phyloP scores from a whole-genome alignment of 2,329 filamentous ascomycete species.

The Trichoderma sp. region DNA sequence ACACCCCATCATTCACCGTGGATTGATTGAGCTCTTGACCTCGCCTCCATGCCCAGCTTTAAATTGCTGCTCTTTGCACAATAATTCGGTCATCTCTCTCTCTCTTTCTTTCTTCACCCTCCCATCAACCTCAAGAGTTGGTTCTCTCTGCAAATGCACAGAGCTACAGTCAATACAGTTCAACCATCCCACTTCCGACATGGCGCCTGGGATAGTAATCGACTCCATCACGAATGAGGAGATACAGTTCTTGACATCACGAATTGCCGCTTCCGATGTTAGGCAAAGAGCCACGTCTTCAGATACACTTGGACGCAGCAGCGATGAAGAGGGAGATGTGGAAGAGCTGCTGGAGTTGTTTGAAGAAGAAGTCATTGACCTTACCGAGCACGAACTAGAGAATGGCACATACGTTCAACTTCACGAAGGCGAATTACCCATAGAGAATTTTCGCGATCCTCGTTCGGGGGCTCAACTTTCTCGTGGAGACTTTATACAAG shows the following conservation, averaged over 20 bases:
- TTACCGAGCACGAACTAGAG: slow-evolving; percentile 30
- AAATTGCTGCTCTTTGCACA: background rate
- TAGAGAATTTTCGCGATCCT: slow-evolving; percentile 22
- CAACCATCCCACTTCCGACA: background rate
- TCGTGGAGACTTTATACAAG: slow-evolving; percentile 30
- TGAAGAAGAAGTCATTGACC: slow-evolving; percentile 33
- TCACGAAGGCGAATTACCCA: slow-evolving; percentile 24
- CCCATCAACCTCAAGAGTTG: no score
- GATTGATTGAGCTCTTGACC: background rate
- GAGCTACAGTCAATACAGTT: background rate
- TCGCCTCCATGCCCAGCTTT: background rate
- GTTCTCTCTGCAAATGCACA: background rate
- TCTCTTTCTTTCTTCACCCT: background rate
- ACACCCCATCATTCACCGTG: background rate
- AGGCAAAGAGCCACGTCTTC: slow-evolving; percentile 19
- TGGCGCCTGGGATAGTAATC: background rate
- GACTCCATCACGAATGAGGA: background rate
- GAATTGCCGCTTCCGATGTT: background rate
- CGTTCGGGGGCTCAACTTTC: slow-evolving; percentile 19
- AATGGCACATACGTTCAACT: slow-evolving; percentile 19
- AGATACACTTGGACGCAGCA: slow-evolving; percentile 24
- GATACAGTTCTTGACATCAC: slow-evolving; percentile 8
- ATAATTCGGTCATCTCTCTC: background rate
- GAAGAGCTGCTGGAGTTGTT: slow-evolving; percentile 7
- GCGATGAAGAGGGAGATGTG: background rate